Evolutionary conservation across 2,329 filamentous ascomycete genomes (phyloP).

Genomic region (Onygenales sp.): DNA sequence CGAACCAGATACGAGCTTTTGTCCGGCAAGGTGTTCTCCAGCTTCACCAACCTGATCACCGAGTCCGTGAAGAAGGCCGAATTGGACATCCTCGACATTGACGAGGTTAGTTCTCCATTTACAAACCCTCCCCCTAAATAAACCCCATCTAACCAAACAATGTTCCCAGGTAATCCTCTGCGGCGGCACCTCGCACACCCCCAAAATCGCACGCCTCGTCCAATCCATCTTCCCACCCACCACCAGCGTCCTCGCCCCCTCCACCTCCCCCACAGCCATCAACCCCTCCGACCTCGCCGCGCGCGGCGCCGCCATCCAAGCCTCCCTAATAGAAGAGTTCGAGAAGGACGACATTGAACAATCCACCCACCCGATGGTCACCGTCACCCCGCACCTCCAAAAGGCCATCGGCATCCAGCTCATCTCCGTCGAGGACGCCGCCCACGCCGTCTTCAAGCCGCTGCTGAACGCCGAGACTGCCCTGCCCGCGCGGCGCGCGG

Average conservation of each 20-base stretch:
- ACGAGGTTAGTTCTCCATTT: constrained; percentile 49
- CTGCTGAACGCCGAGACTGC: constrained; percentile 81
- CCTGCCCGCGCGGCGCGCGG: constrained; percentile 75
- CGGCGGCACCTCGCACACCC: constrained; percentile 86
- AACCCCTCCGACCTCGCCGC: constrained; percentile 89
- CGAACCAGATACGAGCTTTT: constrained; percentile 86
- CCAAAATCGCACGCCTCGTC: constrained; percentile 79
- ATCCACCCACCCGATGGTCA: constrained; percentile 90
- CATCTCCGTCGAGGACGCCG: constrained; percentile 28
- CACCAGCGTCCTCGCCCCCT: constrained; percentile 71
- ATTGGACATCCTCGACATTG: constrained; percentile 83
- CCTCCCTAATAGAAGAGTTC: constrained; percentile 87
- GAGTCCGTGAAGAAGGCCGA: constrained; percentile 83
- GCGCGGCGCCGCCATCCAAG: constrained; percentile 89
- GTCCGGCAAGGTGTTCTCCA: constrained; percentile 73
- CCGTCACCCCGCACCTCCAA: constrained; percentile 80
- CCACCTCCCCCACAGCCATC: constrained; percentile 66
- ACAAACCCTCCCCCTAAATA: neutral
- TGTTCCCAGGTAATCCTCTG: constrained; percentile 64
- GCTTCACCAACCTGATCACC: constrained; percentile 78
- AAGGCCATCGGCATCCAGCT: constrained; percentile 82
- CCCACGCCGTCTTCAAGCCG: constrained; percentile 65
- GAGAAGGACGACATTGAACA: constrained; percentile 90
- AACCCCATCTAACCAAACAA: constrained; percentile 4
- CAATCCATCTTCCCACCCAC: constrained; percentile 68